Conservation (phyloP, 768 basidiomycete species). For the Phlebiopsis gigantea region DNA sequence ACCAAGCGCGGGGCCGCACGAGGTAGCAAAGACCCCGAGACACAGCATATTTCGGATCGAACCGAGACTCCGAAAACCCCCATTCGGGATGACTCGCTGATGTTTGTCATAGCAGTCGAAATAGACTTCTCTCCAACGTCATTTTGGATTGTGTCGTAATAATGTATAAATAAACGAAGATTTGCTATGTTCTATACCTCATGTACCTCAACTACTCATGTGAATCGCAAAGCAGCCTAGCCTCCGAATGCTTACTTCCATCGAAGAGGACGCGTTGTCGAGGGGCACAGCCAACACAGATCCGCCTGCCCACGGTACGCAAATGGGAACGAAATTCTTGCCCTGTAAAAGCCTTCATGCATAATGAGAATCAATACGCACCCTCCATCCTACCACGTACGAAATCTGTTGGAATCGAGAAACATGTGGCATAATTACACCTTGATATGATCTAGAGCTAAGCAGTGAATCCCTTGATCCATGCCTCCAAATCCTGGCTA, state of each 20-base stretch:
- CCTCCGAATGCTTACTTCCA: too few relatives aligned
- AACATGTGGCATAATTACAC: background rate
- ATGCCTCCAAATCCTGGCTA: conserved; percentile 2
- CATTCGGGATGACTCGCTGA: too few relatives aligned
- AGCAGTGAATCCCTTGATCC: conserved; percentile 4
- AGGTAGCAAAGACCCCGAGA: background rate
- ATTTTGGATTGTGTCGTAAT: background rate
- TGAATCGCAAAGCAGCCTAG: too few relatives aligned
- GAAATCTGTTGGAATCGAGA: background rate
- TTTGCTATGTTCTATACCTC: background rate
- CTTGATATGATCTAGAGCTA: background rate
- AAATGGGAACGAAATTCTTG: too few relatives aligned
- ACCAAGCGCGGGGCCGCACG: background rate
- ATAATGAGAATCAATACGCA: too few relatives aligned
- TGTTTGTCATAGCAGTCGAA: background rate
- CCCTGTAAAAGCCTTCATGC: too few relatives aligned
- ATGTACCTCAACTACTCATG: background rate
- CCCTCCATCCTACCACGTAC: too few relatives aligned
- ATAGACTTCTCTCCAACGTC: background rate
- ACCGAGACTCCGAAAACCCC: too few relatives aligned
- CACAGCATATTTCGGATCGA: background rate
- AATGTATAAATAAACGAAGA: too few relatives aligned
- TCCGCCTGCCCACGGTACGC: too few relatives aligned
- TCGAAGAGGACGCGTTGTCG: background rate
- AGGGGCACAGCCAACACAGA: too few relatives aligned